Percentiles rank a stretch among this genome's conserved stretches.
phyloP scores from a whole-genome alignment of 176 grass and related monocot species.

The Oryza glaberrima region DNA sequence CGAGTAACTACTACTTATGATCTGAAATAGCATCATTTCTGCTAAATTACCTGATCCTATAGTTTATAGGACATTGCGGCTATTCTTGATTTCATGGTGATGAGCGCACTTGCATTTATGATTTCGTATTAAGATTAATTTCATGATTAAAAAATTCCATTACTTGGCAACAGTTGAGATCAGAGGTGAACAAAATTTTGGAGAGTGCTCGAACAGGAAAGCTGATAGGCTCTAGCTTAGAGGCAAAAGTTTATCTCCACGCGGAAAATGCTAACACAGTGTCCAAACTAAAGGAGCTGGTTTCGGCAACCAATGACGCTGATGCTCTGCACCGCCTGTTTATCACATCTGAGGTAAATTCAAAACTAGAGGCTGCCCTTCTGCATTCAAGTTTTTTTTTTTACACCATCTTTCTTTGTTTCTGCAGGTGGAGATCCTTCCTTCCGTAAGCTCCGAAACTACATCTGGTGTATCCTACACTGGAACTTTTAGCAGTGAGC shows the following conservation, averaged over 20 bases:
- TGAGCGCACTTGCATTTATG: constrained; percentile 8
- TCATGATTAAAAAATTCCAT: constrained; percentile 12
- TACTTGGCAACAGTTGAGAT: constrained; percentile 71
- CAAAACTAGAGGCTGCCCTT: constrained; percentile 2
- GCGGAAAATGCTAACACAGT: constrained; percentile 47
- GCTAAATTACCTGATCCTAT: constrained; percentile 8
- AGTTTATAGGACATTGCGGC: not conserved
- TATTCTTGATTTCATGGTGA: constrained; percentile 18
- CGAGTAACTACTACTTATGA: constrained; percentile 7
- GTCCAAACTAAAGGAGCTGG: constrained; percentile 69
- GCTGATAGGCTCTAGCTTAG: constrained; percentile 91
- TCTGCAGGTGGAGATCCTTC: constrained; percentile 75
- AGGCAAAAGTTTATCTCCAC: constrained; percentile 87
- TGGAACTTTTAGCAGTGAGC: constrained; percentile 58
- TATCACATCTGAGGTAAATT: constrained; percentile 85
- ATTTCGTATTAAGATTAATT: constrained; percentile 11
- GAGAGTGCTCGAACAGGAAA: constrained; percentile 89
- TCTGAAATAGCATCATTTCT: constrained; percentile 25
- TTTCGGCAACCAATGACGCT: constrained; percentile 78
- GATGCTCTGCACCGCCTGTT: constrained; percentile 84
- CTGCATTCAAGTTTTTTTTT: not conserved
- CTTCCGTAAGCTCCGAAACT: constrained; percentile 49
- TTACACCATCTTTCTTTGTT: constrained; percentile 12
- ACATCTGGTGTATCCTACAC: constrained; percentile 45
- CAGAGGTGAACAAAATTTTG: constrained; percentile 98